phyloP scores from a whole-genome alignment of 75 land plant species.

The Azolla pinnata region DNA sequence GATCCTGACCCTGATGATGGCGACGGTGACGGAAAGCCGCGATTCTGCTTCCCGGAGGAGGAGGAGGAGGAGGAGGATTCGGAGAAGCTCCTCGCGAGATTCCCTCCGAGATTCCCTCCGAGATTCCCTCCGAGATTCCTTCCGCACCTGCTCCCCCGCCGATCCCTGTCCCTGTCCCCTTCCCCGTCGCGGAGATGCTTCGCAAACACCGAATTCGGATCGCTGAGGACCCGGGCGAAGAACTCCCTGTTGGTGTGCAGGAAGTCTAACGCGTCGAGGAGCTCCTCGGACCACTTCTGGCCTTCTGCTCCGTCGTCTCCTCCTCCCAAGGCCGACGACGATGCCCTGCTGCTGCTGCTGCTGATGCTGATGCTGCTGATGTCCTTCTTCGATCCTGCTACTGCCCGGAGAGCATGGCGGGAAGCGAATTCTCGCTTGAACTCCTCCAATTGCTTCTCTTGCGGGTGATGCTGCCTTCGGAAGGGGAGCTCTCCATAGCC shows the following conservation, averaged over 20 bases:
- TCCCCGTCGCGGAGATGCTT: slow-evolving; percentile 44
- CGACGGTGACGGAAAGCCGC: not conserved
- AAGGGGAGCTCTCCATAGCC: slow-evolving; percentile 10
- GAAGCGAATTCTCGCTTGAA: slow-evolving; percentile 72
- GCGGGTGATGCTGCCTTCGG: slow-evolving; percentile 27
- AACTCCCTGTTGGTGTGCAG: slow-evolving; percentile 64
- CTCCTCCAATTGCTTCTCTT: slow-evolving; percentile 46
- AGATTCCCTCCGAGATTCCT: too few relatives aligned
- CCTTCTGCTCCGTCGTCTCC: too few relatives aligned
- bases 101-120: too few relatives aligned
- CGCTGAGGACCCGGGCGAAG: slow-evolving; percentile 54
- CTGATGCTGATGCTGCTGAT: too few relatives aligned
- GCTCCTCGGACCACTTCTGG: slow-evolving; percentile 47
- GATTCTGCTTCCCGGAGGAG: not conserved
- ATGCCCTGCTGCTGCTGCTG: too few relatives aligned
- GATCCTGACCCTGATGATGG: not conserved
- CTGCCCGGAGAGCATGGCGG: slow-evolving; percentile 16
- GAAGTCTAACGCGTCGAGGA: slow-evolving; percentile 55
- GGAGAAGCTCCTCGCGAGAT: too few relatives aligned
- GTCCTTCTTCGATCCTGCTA: slow-evolving; percentile 35
- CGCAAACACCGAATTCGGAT: slow-evolving; percentile 46
- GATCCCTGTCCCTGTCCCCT: not conserved
- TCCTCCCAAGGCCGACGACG: too few relatives aligned
- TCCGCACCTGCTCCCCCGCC: not conserved
- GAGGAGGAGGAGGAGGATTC: too few relatives aligned